Evolutionary conservation across 371 early-diverging fungal species (phyloP).

Genomic region (Nematocida ironsii): DNA sequence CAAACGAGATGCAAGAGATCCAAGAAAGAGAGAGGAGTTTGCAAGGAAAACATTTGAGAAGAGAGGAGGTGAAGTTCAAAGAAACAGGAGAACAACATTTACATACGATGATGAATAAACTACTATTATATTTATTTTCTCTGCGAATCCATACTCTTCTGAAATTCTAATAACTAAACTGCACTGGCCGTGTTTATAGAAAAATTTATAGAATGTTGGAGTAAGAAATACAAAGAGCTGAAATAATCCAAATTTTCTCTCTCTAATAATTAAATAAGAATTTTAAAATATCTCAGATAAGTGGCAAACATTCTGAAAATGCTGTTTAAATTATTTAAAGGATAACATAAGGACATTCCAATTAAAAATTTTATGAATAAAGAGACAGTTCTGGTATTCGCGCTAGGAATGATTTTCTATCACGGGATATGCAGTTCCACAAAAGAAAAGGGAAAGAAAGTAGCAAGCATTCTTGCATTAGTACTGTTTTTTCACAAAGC

Average conservation of each 20-base stretch:
- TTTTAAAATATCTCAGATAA: too few relatives aligned
- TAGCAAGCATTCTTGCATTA: slow-evolving; percentile 15
- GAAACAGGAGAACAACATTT: slow-evolving; percentile 26
- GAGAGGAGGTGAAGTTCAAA: slow-evolving; percentile 15
- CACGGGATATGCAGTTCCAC: slow-evolving; percentile 16
- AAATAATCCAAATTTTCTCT: too few relatives aligned
- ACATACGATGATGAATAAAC: slow-evolving; percentile 28
- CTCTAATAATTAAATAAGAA: too few relatives aligned
- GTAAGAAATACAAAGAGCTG: too few relatives aligned
- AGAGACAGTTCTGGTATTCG: slow-evolving; percentile 38
- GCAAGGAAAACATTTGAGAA: slow-evolving; percentile 32
- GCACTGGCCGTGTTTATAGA: too few relatives aligned
- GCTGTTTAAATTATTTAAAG: too few relatives aligned
- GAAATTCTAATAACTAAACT: too few relatives aligned
- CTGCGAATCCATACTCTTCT: too few relatives aligned
- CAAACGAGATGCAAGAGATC: slow-evolving; percentile 17
- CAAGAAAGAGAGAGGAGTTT: slow-evolving; percentile 19
- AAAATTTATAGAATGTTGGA: too few relatives aligned
- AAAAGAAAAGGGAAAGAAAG: slow-evolving; percentile 10
- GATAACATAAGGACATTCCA: background rate
- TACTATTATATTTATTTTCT: too few relatives aligned
- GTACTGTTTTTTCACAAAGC: slow-evolving; percentile 29
- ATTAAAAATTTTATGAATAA: slow-evolving; percentile 39
- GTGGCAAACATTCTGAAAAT: too few relatives aligned
- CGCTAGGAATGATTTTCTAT: slow-evolving; percentile 54